Evolutionary conservation across 331 rosid genomes (phyloP).

Genomic region (Arachis monticola): DNA sequence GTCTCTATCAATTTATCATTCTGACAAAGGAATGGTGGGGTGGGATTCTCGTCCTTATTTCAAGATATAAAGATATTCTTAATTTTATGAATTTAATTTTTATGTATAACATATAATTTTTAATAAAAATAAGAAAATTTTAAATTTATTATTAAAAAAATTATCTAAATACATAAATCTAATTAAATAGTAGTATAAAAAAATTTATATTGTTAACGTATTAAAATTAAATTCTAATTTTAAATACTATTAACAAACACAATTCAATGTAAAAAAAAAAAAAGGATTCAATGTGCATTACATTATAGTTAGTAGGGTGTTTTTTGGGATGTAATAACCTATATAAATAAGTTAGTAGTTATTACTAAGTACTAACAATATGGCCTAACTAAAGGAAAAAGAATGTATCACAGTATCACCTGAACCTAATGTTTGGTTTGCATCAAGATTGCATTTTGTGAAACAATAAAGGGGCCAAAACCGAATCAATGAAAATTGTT

Average conservation of each 20-base stretch:
- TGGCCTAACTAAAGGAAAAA: not conserved
- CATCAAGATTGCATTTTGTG: not conserved
- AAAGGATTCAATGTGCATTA: not conserved
- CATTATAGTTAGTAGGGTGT: not conserved
- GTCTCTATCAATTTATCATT: conserved; percentile 13
- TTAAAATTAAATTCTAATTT: not conserved
- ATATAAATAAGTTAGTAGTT: not conserved
- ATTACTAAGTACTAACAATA: too few relatives aligned
- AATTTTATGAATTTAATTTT: too few relatives aligned
- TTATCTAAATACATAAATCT: too few relatives aligned
- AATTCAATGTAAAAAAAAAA: not conserved
- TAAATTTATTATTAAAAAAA: too few relatives aligned
- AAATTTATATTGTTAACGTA: too few relatives aligned
- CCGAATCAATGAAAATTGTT: not conserved
- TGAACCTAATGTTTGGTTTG: not conserved
- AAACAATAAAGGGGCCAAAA: not conserved
- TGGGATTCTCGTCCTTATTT: not conserved
- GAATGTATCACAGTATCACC: not conserved
- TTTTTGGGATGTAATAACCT: too few relatives aligned
- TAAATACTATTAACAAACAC: not conserved
- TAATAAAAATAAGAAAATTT: too few relatives aligned
- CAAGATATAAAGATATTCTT: not conserved
- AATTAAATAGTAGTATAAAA: too few relatives aligned
- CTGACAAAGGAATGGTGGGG: not conserved
- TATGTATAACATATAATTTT: too few relatives aligned